Percentiles rank a stretch among this genome's conserved stretches.
Conservation (phyloP, 2,329 filamentous ascomycete genomes). For the Pestalotiopsis fici region DNA sequence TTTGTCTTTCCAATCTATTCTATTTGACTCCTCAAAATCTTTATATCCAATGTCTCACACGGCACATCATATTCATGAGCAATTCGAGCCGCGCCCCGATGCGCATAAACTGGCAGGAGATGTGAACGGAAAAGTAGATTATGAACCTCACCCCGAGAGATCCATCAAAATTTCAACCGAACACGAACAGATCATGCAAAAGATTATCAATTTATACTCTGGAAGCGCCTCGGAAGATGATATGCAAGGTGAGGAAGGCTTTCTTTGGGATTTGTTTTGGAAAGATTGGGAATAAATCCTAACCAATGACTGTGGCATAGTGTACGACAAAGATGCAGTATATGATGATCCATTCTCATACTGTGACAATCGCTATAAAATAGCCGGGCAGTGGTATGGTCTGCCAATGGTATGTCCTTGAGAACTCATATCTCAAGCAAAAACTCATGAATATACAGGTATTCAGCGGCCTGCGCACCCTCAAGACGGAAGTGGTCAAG, state of each 20-base stretch:
- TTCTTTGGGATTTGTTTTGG: neutral
- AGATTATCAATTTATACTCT: conserved; percentile 44
- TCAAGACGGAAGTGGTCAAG: conserved; percentile 37
- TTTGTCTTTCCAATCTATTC: no score
- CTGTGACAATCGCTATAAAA: conserved; percentile 45
- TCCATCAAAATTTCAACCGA: conserved; percentile 31
- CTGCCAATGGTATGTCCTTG: conserved; percentile 31
- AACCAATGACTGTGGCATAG: conserved; percentile 12
- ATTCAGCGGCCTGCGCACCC: conserved; percentile 37
- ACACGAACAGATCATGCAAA: conserved; percentile 39
- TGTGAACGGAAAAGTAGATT: conserved; percentile 32
- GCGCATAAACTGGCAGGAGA: conserved; percentile 12
- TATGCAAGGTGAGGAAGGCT: conserved; percentile 31
- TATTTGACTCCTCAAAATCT: no score
- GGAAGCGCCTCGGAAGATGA: conserved; percentile 47
- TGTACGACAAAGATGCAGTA: conserved; percentile 44
- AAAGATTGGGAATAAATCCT: neutral
- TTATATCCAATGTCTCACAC: neutral
- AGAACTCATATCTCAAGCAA: neutral
- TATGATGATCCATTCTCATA: conserved; percentile 51
- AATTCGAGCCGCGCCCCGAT: conserved; percentile 14
- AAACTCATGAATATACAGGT: conserved; percentile 20
- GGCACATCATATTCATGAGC: neutral
- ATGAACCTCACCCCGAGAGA: conserved; percentile 37
- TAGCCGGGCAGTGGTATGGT: conserved; percentile 52